Evolutionary conservation across 164 flowering plant species (phyloP), one percentile per base, ranked within the genome.

Genomic region (Pachysandra terminalis): DNA sequence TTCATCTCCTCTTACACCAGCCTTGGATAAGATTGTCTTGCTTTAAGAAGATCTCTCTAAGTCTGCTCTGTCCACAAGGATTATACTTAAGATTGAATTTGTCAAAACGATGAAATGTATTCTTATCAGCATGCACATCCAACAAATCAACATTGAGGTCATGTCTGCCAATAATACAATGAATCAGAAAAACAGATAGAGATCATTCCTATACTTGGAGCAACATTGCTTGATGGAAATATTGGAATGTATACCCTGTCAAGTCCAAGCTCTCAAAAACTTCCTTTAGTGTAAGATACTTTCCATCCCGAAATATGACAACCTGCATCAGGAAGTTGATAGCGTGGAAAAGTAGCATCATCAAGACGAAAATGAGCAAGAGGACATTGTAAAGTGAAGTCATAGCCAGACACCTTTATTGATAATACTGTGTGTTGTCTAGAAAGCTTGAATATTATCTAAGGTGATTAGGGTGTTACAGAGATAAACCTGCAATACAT

Each of bases 21-120:
- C n/a, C n/a, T n/a, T n/a, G n/a, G n/a, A n/a, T n/a, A n/a, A n/a
- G n/a, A n/a, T n/a, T n/a, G n/a, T n/a, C n/a, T n/a, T n/a, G n/a
- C n/a, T n/a, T n/a, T n/a, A n/a, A n/a, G n/a, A n/a, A n/a, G n/a
- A n/a, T n/a, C n/a, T n/a, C n/a, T n/a, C n/a, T n/a, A n/a, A n/a
- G n/a, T n/a, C n/a, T n/a, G n/a, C n/a, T n/a, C n/a, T 86, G 88
- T n/a, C 90, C 88, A 76, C 88, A 86, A 32, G 90, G 88, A 78
- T 86, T 86, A 71, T 86, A 86, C 75, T 86, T 86, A 16, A 86
- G 85, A 73, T 84, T 86, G 84, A 86, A 86, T 65, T 83, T 86
- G 73, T 86, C 90, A 77, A 86, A 86, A 45, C 90, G 84, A 75
- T 84, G 88, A 32, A 86, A 86, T 19, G 90, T 86, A 66, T 80